These are phyloP conservation scores for Waitea zeae DNA, from an alignment of 1,284 basidiomycete species.

Conservation along the genomic window DNA sequence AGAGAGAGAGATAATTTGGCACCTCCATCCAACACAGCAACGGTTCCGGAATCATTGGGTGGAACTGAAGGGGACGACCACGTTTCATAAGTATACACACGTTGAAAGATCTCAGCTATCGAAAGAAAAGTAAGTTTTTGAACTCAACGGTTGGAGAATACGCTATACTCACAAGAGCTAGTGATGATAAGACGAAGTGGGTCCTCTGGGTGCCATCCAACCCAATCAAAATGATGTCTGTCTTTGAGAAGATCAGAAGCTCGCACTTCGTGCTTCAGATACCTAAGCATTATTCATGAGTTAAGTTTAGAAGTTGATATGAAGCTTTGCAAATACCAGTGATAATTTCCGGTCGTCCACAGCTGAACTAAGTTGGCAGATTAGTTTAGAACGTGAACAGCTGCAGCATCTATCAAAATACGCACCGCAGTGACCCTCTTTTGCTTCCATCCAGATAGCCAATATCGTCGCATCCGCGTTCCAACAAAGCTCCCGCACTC, in stretches of 20 bases:
- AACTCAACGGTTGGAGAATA: background rate
- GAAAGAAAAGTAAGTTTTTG: constrained; percentile 4
- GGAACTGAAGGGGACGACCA: constrained; percentile 41
- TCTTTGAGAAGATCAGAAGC: too few relatives aligned
- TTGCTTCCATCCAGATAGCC: constrained; percentile 69
- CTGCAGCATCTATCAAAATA: too few relatives aligned
- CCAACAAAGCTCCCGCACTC: constrained; percentile 70
- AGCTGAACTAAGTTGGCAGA: constrained; percentile 48
- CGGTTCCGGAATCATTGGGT: constrained; percentile 68
- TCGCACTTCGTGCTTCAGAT: constrained; percentile 77
- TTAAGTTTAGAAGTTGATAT: background rate
- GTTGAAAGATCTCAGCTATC: constrained; percentile 38
- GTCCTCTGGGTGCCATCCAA: constrained; percentile 82
- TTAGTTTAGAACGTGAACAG: too few relatives aligned
- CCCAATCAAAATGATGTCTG: constrained; percentile 48
- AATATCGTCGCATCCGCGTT: constrained; percentile 80
- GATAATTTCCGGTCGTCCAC: constrained; percentile 92
- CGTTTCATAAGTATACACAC: constrained; percentile 66
- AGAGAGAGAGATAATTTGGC: too few relatives aligned
- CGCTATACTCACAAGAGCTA: constrained; percentile 35
- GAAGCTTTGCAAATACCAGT: constrained; percentile 78
- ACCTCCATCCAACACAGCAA: constrained; percentile 89
- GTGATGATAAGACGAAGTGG: constrained; percentile 54
- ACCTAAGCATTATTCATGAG: constrained; percentile 27
- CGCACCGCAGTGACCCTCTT: constrained; percentile 52